Percentiles rank a stretch among this genome's conserved stretches.
These are phyloP conservation scores for Paramyrothecium sp. DNA, from an alignment of 2,329 filamentous ascomycete species.

Conservation along the genomic window DNA sequence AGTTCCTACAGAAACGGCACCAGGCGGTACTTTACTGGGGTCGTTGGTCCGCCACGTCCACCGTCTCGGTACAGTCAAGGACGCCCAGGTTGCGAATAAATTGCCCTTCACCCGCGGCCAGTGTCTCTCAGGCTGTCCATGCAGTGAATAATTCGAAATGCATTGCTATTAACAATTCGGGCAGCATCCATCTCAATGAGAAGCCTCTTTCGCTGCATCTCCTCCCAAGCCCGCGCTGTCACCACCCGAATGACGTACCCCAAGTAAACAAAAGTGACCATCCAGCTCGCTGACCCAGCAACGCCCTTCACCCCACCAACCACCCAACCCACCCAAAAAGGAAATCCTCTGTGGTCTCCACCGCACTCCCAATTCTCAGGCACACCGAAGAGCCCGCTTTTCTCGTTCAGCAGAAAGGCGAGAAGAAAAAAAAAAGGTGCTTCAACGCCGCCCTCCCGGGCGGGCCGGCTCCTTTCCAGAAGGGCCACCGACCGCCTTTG, in stretches of 20 bases:
- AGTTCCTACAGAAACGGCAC: not conserved
- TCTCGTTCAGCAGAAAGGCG: no score
- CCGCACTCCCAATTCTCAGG: not conserved
- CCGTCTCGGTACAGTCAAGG: no score
- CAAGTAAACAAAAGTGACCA: not conserved
- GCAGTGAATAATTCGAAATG: no score
- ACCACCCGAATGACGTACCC: not conserved
- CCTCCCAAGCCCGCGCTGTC: not conserved
- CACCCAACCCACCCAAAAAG: not conserved
- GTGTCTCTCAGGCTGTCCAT: no score
- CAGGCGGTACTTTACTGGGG: not conserved
- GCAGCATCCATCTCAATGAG: no score
- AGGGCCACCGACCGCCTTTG: not conserved
- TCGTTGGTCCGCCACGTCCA: no score
- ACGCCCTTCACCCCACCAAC: slow-evolving; percentile 8
- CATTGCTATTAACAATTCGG: no score
- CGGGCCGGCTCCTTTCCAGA: not conserved
- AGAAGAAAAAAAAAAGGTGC: no score
- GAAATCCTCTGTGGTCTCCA: not conserved
- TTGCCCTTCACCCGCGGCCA: no score
- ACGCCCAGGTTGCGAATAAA: no score
- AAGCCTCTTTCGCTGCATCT: not conserved
- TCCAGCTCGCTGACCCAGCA: slow-evolving; percentile 7
- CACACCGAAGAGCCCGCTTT: no score
- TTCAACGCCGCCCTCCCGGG: no score